Percentiles rank a stretch among this genome's conserved stretches.
These are phyloP conservation scores for Halocafeteria seosinensis DNA, from an alignment of 108 stramenopile species.

Conservation along the genomic window DNA sequence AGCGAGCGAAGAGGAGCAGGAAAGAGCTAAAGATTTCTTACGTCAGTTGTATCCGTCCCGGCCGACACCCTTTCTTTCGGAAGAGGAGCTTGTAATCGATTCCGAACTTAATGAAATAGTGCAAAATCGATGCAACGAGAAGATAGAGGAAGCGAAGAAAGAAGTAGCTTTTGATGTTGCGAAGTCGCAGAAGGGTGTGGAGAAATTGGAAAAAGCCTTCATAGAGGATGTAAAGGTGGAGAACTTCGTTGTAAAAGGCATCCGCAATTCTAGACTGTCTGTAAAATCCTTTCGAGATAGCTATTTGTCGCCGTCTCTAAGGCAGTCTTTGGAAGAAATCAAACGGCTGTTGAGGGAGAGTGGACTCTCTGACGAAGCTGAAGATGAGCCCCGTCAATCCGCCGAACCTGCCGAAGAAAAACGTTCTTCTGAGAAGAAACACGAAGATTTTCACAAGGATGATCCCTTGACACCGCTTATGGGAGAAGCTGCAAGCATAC, in stretches of 20 bases:
- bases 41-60: slow-evolving; percentile 13
- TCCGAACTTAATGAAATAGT: slow-evolving; percentile 20
- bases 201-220: not conserved
- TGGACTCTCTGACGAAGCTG: too few relatives aligned
- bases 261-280: too few relatives aligned
- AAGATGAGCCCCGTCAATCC: not conserved
- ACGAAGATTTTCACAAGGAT: too few relatives aligned
- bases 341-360: not conserved
- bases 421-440: too few relatives aligned
- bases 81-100: slow-evolving; percentile 30
- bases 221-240: not conserved
- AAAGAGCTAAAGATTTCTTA: slow-evolving; percentile 25
- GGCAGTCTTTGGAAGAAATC: not conserved
- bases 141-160: slow-evolving; percentile 29
- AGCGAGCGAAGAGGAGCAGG: slow-evolving; percentile 18
- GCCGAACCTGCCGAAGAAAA: not conserved
- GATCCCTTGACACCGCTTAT: slow-evolving; percentile 11
- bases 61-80: too few relatives aligned
- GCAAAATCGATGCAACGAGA: slow-evolving; percentile 19
- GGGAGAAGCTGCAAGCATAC: not conserved
- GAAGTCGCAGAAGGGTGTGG: not conserved
- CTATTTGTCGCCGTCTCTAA: not conserved
- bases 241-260: not conserved
- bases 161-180: slow-evolving; percentile 31
- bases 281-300: not conserved